Base-by-base conservation (phyloP, 768 basidiomycete species). In the Russula abietina region DNA sequence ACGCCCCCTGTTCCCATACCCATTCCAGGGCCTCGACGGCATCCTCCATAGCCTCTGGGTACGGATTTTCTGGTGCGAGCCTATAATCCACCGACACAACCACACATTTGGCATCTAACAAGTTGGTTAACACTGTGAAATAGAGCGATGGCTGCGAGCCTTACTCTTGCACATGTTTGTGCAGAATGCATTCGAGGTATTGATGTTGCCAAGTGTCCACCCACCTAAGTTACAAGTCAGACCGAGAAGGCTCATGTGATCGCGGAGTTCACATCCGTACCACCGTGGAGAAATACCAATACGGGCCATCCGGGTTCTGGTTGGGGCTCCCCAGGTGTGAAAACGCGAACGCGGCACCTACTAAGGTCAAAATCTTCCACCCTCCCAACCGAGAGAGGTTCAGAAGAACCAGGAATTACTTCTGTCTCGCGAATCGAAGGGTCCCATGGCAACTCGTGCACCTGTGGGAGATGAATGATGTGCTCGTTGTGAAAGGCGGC, bases 211-310 rank as follows among this genome's bases (percentile, higher is more conserved):
- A 1, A 90, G 75, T 0, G 87, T 88, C 89, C 89, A 89, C 38
- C 89, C 89, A 46, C 89, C 88, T 86, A n/a, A n/a, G n/a, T n/a
- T n/a, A 67, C 6, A 16, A 48, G 32, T 28, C 16, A 12, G 33
- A 33, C 33, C 54, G 32, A 54, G 51, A 55, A 45, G n/a, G 33
- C 33, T 14, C 11, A 54, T n/a, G 36, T n/a, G 17, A 14, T 33
- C 14, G 36, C 16, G 9, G 24, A 16, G 11, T 50, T 30, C 36
- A 54, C 54, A 22, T 14, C 58, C 78, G 59, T 63, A 82, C 88
- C 88, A 57, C 89, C 89, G 65, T 89, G 89, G 70, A 85, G 88
- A 78, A 80, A 90, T 49, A 88, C 78, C 63, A 89, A 81, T 2
- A 83, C 80, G 0, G 87, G 87, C 88, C 88, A 89, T 19, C 88